phyloP scores from a whole-genome alignment of 805 yeast species.

The Schizosaccharomyces cryophilus region DNA sequence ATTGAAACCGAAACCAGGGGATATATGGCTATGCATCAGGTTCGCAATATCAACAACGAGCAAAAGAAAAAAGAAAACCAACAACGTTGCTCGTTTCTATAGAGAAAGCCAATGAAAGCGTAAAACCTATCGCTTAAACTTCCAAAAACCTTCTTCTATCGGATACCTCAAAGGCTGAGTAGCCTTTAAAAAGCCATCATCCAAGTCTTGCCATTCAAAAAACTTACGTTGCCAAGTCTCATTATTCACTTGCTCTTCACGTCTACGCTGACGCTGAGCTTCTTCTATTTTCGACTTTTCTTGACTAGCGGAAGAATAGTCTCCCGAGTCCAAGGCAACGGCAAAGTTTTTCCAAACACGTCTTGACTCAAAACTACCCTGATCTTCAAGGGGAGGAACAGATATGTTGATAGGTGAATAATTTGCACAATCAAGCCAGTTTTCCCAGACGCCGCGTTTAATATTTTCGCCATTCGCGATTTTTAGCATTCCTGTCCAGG shows the following conservation, averaged over 20 bases:
- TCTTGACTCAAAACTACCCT: conserved; percentile 60
- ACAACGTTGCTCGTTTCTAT: neutral
- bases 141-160: neutral
- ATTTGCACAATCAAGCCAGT: conserved; percentile 14
- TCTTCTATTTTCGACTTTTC: conserved; percentile 65
- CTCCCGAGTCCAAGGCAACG: conserved; percentile 55
- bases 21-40: too few relatives aligned
- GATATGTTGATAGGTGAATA: conserved; percentile 26
- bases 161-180: neutral
- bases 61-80: neutral
- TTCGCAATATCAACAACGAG: too few relatives aligned
- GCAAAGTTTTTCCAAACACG: conserved; percentile 82
- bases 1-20: too few relatives aligned
- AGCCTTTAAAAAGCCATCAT: neutral
- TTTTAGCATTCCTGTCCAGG: conserved; percentile 28
- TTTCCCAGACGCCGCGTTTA: conserved; percentile 20
- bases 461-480: conserved; percentile 23
- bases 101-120: neutral
- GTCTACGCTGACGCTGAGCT: conserved; percentile 38
- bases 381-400: conserved; percentile 67
- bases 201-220: neutral
- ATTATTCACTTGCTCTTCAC: neutral
- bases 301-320: conserved; percentile 47
- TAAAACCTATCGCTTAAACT: neutral
- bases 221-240: neutral